These are phyloP conservation scores for Talaromyces piceae DNA, from an alignment of 2,329 filamentous ascomycete species.

Conservation along the genomic window DNA sequence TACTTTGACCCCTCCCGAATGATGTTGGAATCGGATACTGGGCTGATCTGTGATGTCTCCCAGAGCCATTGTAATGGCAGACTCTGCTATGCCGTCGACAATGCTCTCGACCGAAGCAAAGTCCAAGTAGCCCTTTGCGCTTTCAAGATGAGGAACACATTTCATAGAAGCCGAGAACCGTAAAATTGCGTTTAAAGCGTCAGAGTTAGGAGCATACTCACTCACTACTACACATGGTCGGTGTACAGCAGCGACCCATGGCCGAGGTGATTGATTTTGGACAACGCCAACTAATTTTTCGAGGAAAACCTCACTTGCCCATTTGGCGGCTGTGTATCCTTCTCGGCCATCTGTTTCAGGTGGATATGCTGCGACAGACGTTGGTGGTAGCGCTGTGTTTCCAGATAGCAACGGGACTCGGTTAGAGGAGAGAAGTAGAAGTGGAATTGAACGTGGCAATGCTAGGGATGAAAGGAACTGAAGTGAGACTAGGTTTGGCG, in stretches of 20 bases:
- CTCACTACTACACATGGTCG: background rate
- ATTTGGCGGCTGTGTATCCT: conserved; percentile 33
- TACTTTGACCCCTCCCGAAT: background rate
- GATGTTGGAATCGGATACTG: background rate
- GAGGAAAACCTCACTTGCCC: conserved; percentile 33
- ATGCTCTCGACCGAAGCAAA: background rate
- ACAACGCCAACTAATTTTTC: conserved; percentile 16
- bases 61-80: background rate
- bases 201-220: background rate
- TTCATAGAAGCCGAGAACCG: background rate
- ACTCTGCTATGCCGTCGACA: background rate
- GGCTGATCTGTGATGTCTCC: background rate
- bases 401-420: conserved; percentile 26
- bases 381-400: conserved; percentile 13
- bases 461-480: conserved; percentile 16
- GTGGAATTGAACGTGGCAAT: conserved; percentile 16
- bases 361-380: conserved; percentile 9
- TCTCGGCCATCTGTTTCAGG: conserved; percentile 20
- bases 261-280: background rate
- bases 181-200: background rate
- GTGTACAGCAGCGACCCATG: background rate
- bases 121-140: background rate
- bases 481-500: conserved; percentile 20
- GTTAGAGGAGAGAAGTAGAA: conserved; percentile 26
- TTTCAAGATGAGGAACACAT: background rate